phyloP scores from a whole-genome alignment of 306 rosid genomes.

The Castanea sativa region DNA sequence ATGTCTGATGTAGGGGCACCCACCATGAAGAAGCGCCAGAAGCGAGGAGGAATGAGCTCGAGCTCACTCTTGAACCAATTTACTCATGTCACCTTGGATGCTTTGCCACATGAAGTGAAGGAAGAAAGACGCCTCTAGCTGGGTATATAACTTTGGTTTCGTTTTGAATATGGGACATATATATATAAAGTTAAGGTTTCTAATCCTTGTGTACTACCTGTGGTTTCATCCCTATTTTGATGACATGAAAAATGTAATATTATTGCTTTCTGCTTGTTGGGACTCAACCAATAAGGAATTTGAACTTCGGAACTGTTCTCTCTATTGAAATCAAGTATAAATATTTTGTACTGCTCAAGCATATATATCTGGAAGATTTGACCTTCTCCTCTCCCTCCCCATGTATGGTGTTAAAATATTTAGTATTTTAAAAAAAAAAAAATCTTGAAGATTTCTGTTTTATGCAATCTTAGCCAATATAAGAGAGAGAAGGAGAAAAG shows the following conservation, averaged over 20 bases:
- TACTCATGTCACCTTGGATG: constrained; percentile 55
- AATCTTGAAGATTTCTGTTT: too few species aligned
- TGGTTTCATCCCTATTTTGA: neutral
- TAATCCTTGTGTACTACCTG: neutral
- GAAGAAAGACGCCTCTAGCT: neutral
- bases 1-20: constrained; percentile 43
- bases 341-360: neutral
- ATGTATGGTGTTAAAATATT: too few species aligned
- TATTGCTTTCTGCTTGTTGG: neutral
- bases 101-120: constrained; percentile 30
- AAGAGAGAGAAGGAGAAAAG: too few species aligned
- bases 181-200: neutral
- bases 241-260: neutral
- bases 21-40: constrained; percentile 40
- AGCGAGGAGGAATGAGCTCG: constrained; percentile 60
- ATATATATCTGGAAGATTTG: too few species aligned
- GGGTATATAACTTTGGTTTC: neutral
- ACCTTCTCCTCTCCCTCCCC: accelerated
- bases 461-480: too few species aligned
- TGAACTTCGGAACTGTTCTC: neutral
- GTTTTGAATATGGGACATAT: neutral
- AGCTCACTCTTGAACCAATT: constrained; percentile 66
- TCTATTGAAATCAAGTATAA: neutral
- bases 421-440: too few species aligned
- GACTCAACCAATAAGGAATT: neutral